Base-by-base conservation (phyloP, 2,329 filamentous ascomycete species). In the Dryadomyces quercus-mongolicae region DNA sequence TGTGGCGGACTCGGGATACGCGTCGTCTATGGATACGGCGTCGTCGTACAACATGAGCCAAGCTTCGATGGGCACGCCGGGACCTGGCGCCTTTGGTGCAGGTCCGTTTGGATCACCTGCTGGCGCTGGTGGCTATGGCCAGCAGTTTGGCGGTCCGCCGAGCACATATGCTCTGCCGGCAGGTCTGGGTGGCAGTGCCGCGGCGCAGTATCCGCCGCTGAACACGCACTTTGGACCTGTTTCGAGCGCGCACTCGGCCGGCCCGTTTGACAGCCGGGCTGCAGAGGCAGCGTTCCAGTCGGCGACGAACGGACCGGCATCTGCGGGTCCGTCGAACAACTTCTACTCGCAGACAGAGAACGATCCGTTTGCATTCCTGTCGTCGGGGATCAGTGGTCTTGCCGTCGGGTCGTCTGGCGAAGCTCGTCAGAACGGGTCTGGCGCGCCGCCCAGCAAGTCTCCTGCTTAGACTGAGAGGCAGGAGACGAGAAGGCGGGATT, bases 241-340 rank as follows among this genome's bases (percentile, higher is more conserved):
- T 54, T 86, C 84, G 43, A 82, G 84, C 52, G 85, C 89, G 62
- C 89, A 93, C 69, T 86, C 87, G 22, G 86, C 86, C 45, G 87
- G 89, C 13, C 86, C 86, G 5, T 97, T 98, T 65, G 91, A 95
- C 66, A 94, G 90, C 74, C 88, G 91, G 59, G 87, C 89, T 58
- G 89, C 92, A 16, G 92, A 97, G 72, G 90, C 90, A 57, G 92
- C 93, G 25, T 98, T 98, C 75, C 88, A 88, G 66, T 88, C 87
- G 44, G 90, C 88, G 43, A 85, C 85, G 62, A 92, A 93, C 62
- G 88, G 87, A 54, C 85, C 85, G 20, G 83, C 84, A 16, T 88
- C 86, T 47, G 85, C 84, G 57, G 87, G 86, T 44, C 82, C 85
- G 38, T 83, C 85, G 45, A 88, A 87, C 71, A 82, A 81, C 65